Conservation (phyloP, 2,329 filamentous ascomycete species). For the Zymoseptoria crescenta region DNA sequence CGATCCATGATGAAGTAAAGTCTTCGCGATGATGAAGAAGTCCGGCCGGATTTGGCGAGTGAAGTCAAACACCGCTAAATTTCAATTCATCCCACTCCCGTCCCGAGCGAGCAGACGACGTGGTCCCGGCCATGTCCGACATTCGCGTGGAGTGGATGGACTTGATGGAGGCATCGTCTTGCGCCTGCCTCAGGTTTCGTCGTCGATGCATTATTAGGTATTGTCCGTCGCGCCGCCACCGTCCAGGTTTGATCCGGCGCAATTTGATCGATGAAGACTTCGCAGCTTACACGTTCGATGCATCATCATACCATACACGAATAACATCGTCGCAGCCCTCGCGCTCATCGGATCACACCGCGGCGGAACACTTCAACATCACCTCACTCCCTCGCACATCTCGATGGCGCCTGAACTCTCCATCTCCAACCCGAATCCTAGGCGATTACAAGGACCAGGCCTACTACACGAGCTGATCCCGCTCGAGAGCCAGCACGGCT, state of each 20-base stretch:
- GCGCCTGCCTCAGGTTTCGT: neutral
- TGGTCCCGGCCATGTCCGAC: neutral
- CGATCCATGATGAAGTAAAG: neutral
- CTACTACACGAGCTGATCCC: constrained; percentile 58
- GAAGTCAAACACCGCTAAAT: neutral
- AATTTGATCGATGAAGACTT: neutral
- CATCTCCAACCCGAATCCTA: constrained; percentile 51
- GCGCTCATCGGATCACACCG: neutral
- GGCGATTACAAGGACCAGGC: constrained; percentile 45
- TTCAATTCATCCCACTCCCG: neutral
- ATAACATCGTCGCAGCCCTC: neutral
- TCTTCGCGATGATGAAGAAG: neutral
- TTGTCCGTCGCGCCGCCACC: neutral
- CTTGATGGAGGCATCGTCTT: neutral
- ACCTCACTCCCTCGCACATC: neutral
- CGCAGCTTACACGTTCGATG: neutral
- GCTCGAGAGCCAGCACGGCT: constrained; percentile 27
- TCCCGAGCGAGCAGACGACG: neutral
- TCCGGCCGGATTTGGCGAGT: neutral
- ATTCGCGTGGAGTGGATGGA: neutral
- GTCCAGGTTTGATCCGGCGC: neutral
- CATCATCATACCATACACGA: neutral
- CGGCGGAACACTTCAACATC: neutral
- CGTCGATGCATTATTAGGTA: neutral
- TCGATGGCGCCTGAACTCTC: constrained; percentile 35